Evolutionary conservation across 202 grass and related monocot genomes (phyloP).

Genomic region (Hordeum pubiflorum): DNA sequence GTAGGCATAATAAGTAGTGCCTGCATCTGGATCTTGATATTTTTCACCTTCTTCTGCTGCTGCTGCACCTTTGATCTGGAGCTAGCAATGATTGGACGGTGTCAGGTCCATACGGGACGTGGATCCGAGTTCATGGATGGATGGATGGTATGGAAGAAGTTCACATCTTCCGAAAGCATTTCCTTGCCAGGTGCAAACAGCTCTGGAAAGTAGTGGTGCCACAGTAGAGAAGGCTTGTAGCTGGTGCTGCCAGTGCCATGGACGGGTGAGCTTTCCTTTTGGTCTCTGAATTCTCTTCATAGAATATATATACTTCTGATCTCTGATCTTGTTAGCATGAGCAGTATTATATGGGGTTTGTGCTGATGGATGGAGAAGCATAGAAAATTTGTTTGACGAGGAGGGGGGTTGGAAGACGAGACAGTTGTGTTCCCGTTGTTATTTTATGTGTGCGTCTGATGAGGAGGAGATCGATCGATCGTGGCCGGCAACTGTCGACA

Average conservation of each 20-base stretch:
- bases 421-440: slow-evolving; percentile 18
- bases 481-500: slow-evolving; percentile 43
- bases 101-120: background rate
- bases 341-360: background rate
- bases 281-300: background rate
- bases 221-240: background rate
- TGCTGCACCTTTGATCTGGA: background rate
- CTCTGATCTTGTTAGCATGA: background rate
- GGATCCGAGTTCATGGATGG: slow-evolving; percentile 11
- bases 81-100: slow-evolving; percentile 11
- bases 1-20: background rate
- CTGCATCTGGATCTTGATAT: background rate
- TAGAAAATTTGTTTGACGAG: slow-evolving; percentile 5
- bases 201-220: background rate
- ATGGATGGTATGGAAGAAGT: background rate
- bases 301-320: background rate
- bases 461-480: background rate
- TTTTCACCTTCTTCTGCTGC: background rate
- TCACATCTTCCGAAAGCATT: slow-evolving; percentile 10
- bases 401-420: slow-evolving; percentile 25
- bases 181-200: slow-evolving; percentile 15
- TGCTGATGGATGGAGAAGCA: background rate
- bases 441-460: background rate
- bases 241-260: background rate
- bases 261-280: background rate